Evolutionary conservation across 2,329 filamentous ascomycete genomes (phyloP), one percentile per base, ranked within the genome.

Genomic region (Fusarium sp.): DNA sequence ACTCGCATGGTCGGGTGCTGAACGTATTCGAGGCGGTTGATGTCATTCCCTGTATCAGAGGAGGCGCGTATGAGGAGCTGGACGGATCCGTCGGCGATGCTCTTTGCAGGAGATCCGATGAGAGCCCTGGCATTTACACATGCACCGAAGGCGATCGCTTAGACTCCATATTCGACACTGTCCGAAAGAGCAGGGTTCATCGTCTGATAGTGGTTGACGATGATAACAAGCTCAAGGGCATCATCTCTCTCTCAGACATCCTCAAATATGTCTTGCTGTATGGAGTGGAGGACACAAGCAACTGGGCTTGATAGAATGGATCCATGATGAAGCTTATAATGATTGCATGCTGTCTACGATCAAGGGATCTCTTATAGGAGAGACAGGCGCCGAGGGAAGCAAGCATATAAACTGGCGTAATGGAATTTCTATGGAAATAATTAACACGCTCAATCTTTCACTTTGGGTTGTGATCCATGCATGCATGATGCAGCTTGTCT

Each of bases 1-100:
- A 98, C 74, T 86, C 87, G 48, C 88, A 93, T 37, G 84, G 86
- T 73, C 82, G 88, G 79, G 89, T 99, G 0, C 88, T 98, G 67
- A 99, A 99, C 75, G 94, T 98, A 13, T 99, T 99, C 75, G 96
- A 99, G 81, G 93, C 96, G 3, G 94, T 99, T 50, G 96, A 99
- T 79, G 94, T 99, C 63, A 97, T 99, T 71, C 91, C 94, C 0
- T 90, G 97, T 73, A 97, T 99, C 80, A 97, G 96, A 80, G 94
- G 93, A 22, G 94, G 94, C 20, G 89, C 89, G 35, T 98, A 98
- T 75, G 96, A 98, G 68, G 95, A 97, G 71, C 84, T 99, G 57
- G 90, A 91, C 62, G 87, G 94, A 20, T 92, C 87, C 8, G 92
- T 98, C 6, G 96, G 95, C 43, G 94, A 97, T 66, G 95, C 95